phyloP scores from a whole-genome alignment of 768 basidiomycete species.

The Lepiota venenata region DNA sequence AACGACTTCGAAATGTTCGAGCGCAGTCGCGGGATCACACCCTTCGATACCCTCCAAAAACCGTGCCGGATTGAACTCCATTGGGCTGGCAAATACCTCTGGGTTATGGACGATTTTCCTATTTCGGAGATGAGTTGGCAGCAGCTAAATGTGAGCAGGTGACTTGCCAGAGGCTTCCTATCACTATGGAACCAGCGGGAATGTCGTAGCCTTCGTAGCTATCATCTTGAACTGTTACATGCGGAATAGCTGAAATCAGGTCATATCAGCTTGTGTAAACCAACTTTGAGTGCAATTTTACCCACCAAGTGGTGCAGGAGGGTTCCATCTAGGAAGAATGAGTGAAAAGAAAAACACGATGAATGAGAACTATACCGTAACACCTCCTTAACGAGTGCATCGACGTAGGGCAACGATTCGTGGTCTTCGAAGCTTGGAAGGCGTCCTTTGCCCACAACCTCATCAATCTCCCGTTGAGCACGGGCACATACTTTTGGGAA shows the following conservation, averaged over 20 bases:
- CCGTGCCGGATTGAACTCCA: conserved; percentile 8
- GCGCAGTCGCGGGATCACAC: conserved; percentile 4
- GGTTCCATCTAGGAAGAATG: conserved; percentile 13
- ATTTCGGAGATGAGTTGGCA: too few relatives aligned
- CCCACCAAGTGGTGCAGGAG: conserved; percentile 18
- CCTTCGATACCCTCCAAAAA: not conserved
- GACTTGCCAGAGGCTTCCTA: too few relatives aligned
- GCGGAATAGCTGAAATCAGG: not conserved
- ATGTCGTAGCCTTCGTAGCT: too few relatives aligned
- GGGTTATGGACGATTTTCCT: too few relatives aligned
- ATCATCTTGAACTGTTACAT: too few relatives aligned
- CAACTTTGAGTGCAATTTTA: not conserved
- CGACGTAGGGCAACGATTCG: conserved; percentile 11
- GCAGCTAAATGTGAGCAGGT: too few relatives aligned
- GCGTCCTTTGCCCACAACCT: conserved; percentile 16
- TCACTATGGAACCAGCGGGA: too few relatives aligned
- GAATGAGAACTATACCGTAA: conserved; percentile 2
- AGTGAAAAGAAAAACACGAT: too few relatives aligned
- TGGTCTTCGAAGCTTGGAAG: conserved; percentile 17
- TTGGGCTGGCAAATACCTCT: not conserved
- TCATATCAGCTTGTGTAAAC: too few relatives aligned
- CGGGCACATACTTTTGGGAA: conserved; percentile 14
- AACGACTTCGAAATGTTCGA: conserved; percentile 17
- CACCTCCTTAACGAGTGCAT: conserved; percentile 19
- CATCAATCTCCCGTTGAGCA: conserved; percentile 20